Evolutionary conservation across 306 rosid species (phyloP).

Genomic region (Dalbergia cochinchinensis): DNA sequence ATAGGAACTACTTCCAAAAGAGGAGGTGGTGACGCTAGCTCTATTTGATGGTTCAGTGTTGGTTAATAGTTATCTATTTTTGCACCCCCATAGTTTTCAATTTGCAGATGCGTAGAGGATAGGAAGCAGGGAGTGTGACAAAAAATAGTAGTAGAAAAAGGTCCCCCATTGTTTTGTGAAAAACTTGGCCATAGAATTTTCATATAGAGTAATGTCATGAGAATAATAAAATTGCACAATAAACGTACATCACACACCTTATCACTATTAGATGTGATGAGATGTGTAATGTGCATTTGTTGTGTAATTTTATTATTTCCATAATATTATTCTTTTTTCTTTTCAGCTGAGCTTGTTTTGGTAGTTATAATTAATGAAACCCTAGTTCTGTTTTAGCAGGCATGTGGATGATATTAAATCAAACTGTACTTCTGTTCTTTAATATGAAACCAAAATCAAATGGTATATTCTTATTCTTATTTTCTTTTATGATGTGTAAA

Average conservation of each 20-base stretch:
- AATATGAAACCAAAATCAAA: neutral
- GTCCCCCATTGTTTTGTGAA: conserved; percentile 16
- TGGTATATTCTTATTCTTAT: neutral
- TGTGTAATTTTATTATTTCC: too few relatives aligned
- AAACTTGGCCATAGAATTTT: conserved; percentile 31
- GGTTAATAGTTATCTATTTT: neutral
- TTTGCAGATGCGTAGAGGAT: conserved; percentile 14
- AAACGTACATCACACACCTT: too few relatives aligned
- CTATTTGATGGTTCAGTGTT: conserved; percentile 18
- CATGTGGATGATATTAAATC: neutral
- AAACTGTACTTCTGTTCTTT: neutral
- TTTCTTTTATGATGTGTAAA: neutral
- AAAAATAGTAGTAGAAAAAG: conserved; percentile 23
- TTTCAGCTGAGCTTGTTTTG: neutral
- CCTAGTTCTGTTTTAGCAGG: neutral
- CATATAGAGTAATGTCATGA: too few relatives aligned
- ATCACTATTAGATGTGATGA: too few relatives aligned
- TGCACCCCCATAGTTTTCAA: conserved; percentile 5
- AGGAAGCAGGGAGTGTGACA: conserved; percentile 37
- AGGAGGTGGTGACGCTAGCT: conserved; percentile 49
- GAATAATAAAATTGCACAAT: too few relatives aligned
- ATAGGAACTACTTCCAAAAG: conserved; percentile 47
- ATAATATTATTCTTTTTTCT: too few relatives aligned
- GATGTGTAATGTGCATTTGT: too few relatives aligned
- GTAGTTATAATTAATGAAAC: conserved; percentile 14